These are phyloP conservation scores for Taxillus chinensis DNA, from an alignment of 164 flowering plant genomes.

Conservation along the genomic window DNA sequence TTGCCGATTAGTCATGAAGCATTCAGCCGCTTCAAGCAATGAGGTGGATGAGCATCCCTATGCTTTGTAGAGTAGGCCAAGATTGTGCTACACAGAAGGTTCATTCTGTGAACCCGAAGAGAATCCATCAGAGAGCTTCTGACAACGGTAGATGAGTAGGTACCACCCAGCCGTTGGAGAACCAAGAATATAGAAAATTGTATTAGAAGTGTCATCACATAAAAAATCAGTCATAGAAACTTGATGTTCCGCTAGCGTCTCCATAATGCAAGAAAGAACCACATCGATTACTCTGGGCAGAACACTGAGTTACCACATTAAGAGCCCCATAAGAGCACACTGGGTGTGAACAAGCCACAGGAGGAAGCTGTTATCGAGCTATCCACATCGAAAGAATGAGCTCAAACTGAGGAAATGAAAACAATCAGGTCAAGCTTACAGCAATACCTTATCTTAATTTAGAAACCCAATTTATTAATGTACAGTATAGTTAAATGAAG, in stretches of 20 bases:
- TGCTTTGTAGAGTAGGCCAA: too few relatives aligned
- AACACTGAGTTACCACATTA: constrained; percentile 14
- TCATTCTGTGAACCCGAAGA: too few relatives aligned
- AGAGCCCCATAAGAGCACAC: neutral
- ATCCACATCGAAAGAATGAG: neutral
- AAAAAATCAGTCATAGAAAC: constrained; percentile 29
- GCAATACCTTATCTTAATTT: too few relatives aligned
- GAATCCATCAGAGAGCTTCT: too few relatives aligned
- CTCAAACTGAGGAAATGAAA: neutral
- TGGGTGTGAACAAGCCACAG: neutral
- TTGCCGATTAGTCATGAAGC: too few relatives aligned
- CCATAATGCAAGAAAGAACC: constrained; percentile 56
- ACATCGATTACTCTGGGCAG: constrained; percentile 35
- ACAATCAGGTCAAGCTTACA: neutral
- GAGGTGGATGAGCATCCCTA: too few relatives aligned
- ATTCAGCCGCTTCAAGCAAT: too few relatives aligned
- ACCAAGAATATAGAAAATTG: too few relatives aligned
- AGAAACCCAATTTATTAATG: neutral
- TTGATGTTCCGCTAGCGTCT: constrained; percentile 61
- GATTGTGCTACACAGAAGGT: too few relatives aligned
- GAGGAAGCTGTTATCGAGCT: neutral
- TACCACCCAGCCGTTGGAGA: neutral
- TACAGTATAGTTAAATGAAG: neutral
- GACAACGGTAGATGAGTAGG: too few relatives aligned
- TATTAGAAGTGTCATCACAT: too few relatives aligned